Evolutionary conservation across 1,284 basidiomycete genomes (phyloP), one percentile per base, ranked within the genome.

Genomic region (Lignosus rhinocerotis): DNA sequence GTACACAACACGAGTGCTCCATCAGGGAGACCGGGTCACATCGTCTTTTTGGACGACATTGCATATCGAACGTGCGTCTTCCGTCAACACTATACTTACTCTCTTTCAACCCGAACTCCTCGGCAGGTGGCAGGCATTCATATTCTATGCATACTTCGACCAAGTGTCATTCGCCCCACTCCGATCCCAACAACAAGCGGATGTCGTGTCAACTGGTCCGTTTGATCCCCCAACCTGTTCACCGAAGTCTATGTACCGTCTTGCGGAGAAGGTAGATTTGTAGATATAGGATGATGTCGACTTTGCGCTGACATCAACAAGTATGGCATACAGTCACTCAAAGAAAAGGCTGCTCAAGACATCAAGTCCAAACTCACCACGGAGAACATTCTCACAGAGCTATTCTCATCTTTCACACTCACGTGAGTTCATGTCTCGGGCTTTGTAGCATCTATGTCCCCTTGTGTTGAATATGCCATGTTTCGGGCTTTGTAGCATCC

Each of bases 211-310:
- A 6, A 5, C 7, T 7, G 34, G 17, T 1, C n/a, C 31, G 11
- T 43, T 16, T 42, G 19, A 53, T 16, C 44, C 50, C 4, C 56
- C 58, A 5, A 42, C 39, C 0, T 62, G 61, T 34, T 68, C 67
- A 9, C 61, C 67, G 1, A 67, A 67, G 53, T 67, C 66, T 1
- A 66, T 67, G 62, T 67, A 66, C 41, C 59, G 62, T 14, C 56
- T 67, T 1, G 64, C 66, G 3, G 58, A 67, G 5, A 64, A 62
- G 56, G 66, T 63, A 19, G 7, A 38, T 25, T 31, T 7, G 10
- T 6, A 9, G 19, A 30, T 30, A 2, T 10, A 6, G 30, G 19
- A 3, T 6, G 9, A 8, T 3, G 16, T 21, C 25, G 21, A 12
- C 25, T 2, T 11, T 12, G 44, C 16, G 41, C 16, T 12, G 9